These are phyloP conservation scores for Chaetomium globosum DNA, from an alignment of 2,329 filamentous ascomycete genomes.

Conservation along the genomic window DNA sequence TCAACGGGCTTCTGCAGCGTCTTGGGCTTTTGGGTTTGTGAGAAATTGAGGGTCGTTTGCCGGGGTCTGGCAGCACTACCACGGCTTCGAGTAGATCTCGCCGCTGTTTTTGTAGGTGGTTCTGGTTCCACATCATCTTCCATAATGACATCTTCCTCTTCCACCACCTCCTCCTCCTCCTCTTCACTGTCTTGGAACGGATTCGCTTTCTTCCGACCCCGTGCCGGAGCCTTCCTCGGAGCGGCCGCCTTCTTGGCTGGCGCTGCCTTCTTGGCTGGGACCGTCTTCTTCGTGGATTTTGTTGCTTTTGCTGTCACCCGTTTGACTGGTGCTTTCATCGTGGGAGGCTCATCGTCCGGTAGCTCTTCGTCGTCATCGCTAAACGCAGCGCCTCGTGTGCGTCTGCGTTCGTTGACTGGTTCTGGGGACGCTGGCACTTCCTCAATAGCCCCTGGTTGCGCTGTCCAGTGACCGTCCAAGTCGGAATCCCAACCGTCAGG, in stretches of 20 bases:
- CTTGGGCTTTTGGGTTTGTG: slow-evolving; percentile 43
- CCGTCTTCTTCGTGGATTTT: slow-evolving; percentile 41
- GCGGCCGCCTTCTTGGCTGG: slow-evolving; percentile 45
- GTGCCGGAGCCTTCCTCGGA: slow-evolving; percentile 50
- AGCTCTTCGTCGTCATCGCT: slow-evolving; percentile 55
- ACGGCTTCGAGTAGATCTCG: slow-evolving; percentile 42
- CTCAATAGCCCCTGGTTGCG: slow-evolving; percentile 69
- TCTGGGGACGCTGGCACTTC: slow-evolving; percentile 48
- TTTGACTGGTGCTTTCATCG: slow-evolving; percentile 39
- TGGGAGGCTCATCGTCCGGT: slow-evolving; percentile 55
- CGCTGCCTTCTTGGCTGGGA: slow-evolving; percentile 44
- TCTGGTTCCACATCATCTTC: slow-evolving; percentile 49
- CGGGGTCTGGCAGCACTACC: slow-evolving; percentile 43
- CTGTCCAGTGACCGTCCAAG: slow-evolving; percentile 81
- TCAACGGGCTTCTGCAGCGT: slow-evolving; percentile 56
- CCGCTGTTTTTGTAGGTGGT: slow-evolving; percentile 37
- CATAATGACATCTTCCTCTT: slow-evolving; percentile 42
- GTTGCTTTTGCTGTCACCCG: slow-evolving; percentile 37
- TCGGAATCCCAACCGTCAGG: slow-evolving; percentile 89
- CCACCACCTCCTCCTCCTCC: slow-evolving; percentile 44
- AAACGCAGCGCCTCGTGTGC: slow-evolving; percentile 42
- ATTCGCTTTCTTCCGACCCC: slow-evolving; percentile 48
- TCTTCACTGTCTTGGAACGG: slow-evolving; percentile 45
- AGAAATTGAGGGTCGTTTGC: slow-evolving; percentile 57
- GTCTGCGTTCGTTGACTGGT: slow-evolving; percentile 29